phyloP scores from a whole-genome alignment of 2,329 filamentous ascomycete genomes.

The Curvularia sp. region DNA sequence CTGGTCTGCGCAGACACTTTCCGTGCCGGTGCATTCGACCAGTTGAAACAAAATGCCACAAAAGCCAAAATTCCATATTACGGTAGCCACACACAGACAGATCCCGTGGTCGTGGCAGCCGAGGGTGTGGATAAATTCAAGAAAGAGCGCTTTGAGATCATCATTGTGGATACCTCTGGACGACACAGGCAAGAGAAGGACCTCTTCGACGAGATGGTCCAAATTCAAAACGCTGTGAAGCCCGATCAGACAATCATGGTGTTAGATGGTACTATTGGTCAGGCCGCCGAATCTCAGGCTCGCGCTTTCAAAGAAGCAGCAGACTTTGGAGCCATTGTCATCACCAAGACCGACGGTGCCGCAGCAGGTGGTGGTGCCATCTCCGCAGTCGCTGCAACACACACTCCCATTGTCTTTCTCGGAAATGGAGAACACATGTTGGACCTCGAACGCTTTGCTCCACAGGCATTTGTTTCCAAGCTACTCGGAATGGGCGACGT shows the following conservation, averaged over 20 bases:
- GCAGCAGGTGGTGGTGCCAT: slow-evolving; percentile 96
- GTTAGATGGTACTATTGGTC: slow-evolving; percentile 93
- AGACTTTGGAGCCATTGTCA: slow-evolving; percentile 97
- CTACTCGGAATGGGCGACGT: slow-evolving; percentile 97
- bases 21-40: slow-evolving; percentile 96
- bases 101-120: slow-evolving; percentile 89
- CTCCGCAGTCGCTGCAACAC: slow-evolving; percentile 93
- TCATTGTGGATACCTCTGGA: slow-evolving; percentile 97
- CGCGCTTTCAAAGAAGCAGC: slow-evolving; percentile 97
- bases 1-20: slow-evolving; percentile 98
- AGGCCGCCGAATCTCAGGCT: slow-evolving; percentile 92
- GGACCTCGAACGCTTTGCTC: slow-evolving; percentile 90
- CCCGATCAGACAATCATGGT: slow-evolving; percentile 99
- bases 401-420: slow-evolving; percentile 96
- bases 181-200: slow-evolving; percentile 94
- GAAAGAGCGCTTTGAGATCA: slow-evolving; percentile 97
- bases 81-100: slow-evolving; percentile 93
- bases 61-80: slow-evolving; percentile 99
- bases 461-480: slow-evolving; percentile 92
- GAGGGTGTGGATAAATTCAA: slow-evolving; percentile 99
- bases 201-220: slow-evolving; percentile 95
- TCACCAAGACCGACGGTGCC: slow-evolving; percentile 97
- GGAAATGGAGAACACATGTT: slow-evolving; percentile 98
- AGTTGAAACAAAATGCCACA: slow-evolving; percentile 97
- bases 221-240: slow-evolving; percentile 88